A percentile compares a stretch with the other conserved stretches of the same genome.
These are phyloP conservation scores for Pichia nanzhaoensis DNA, from an alignment of 805 yeast genomes.

Conservation along the genomic window DNA sequence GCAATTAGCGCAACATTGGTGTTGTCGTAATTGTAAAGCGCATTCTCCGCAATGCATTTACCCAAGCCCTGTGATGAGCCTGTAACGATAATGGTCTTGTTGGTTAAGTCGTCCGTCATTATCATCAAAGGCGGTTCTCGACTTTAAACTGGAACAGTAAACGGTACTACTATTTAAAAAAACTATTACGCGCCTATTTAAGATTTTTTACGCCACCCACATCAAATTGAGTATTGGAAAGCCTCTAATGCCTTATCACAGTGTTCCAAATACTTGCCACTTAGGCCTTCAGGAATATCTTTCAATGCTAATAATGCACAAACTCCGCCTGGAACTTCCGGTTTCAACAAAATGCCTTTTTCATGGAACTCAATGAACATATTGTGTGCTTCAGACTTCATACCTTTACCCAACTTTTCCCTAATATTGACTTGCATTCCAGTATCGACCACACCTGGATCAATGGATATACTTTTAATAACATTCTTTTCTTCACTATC, in stretches of 20 bases:
- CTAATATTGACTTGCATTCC: slow-evolving; percentile 82
- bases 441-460: slow-evolving; percentile 95
- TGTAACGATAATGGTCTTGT: slow-evolving; percentile 38
- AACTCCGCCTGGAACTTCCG: slow-evolving; percentile 66
- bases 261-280: slow-evolving; percentile 63
- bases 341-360: slow-evolving; percentile 52
- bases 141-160: too few relatives aligned
- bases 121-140: background rate
- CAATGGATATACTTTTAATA: slow-evolving; percentile 59
- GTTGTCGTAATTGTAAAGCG: slow-evolving; percentile 33
- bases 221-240: slow-evolving; percentile 1
- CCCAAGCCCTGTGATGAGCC: slow-evolving; percentile 83
- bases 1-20: slow-evolving; percentile 62
- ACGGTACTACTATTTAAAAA: too few relatives aligned
- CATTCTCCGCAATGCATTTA: slow-evolving; percentile 52
- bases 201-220: too few relatives aligned
- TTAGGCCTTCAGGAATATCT: slow-evolving; percentile 51
- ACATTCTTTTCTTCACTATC: slow-evolving; percentile 55
- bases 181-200: too few relatives aligned
- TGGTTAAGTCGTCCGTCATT: background rate
- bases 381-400: slow-evolving; percentile 55
- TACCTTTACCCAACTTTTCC: slow-evolving; percentile 48
- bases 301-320: slow-evolving; percentile 60
- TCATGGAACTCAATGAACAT: slow-evolving; percentile 61
- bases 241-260: slow-evolving; percentile 6